A percentile compares a stretch with the other conserved stretches of the same genome.
These are phyloP conservation scores for Sideroxylon spinosum DNA, from an alignment of 179 eudicot species.

Conservation along the genomic window DNA sequence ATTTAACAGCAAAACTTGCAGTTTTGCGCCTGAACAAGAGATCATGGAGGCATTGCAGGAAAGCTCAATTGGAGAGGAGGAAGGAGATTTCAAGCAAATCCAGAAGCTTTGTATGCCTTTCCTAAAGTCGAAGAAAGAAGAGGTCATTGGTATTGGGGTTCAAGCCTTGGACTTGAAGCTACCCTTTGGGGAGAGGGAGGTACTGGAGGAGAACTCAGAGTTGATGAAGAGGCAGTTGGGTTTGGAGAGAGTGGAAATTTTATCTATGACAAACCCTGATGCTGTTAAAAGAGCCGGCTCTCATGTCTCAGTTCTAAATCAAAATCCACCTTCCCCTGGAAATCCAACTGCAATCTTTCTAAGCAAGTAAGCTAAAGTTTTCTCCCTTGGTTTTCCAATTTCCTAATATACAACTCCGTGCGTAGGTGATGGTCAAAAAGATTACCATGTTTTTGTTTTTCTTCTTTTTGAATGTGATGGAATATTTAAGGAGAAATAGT, in stretches of 20 bases:
- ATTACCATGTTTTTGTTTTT: too few species aligned
- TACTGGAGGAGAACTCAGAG: conserved; percentile 55
- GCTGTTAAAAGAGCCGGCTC: conserved; percentile 54
- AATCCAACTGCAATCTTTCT: conserved; percentile 68
- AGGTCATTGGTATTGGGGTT: conserved; percentile 60
- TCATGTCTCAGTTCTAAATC: conserved; percentile 36
- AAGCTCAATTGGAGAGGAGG: conserved; percentile 48
- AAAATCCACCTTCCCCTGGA: conserved; percentile 79
- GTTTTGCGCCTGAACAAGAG: conserved; percentile 67
- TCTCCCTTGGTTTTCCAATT: too few species aligned
- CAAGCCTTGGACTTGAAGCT: conserved; percentile 73
- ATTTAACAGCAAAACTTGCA: conserved; percentile 29
- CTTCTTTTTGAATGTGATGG: too few species aligned
- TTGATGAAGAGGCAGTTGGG: conserved; percentile 72
- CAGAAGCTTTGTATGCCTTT: conserved; percentile 90
- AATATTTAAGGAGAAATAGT: too few species aligned
- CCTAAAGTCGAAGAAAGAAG: conserved; percentile 74
- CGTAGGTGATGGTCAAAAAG: too few species aligned
- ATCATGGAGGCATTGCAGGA: conserved; percentile 54
- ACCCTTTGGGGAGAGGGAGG: conserved; percentile 77
- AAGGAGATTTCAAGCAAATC: conserved; percentile 58
- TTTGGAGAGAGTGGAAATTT: conserved; percentile 51
- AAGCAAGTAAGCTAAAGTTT: conserved; percentile 15
- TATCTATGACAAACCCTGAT: conserved; percentile 44
- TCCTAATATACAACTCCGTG: too few species aligned